Conservation (phyloP, 2,329 filamentous ascomycete species). For the Cryphonectria radicalis region DNA sequence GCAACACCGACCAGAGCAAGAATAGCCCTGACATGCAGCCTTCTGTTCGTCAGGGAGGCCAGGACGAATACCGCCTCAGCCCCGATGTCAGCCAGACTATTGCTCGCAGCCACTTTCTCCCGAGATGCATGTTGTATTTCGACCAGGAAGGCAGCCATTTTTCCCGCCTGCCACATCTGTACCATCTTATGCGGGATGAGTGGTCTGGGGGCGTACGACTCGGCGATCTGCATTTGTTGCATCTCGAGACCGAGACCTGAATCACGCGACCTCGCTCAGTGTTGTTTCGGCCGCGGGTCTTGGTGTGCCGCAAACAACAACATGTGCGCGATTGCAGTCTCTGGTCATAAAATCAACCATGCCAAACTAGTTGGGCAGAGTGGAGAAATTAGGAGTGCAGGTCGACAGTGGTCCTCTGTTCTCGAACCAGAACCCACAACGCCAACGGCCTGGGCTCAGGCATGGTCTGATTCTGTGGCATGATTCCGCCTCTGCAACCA, state of each 20-base stretch:
- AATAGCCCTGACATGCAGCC: background rate
- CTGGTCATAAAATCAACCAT: background rate
- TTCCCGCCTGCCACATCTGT: background rate
- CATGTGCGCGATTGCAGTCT: background rate
- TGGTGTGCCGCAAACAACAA: slow-evolving; percentile 4
- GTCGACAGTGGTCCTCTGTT: background rate
- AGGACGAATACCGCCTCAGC: background rate
- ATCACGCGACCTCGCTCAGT: slow-evolving; percentile 4
- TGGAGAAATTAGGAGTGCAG: background rate
- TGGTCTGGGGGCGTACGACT: background rate
- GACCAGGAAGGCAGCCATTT: background rate
- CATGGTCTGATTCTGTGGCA: slow-evolving; percentile 25
- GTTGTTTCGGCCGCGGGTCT: background rate
- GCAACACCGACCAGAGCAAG: background rate
- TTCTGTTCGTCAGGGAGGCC: background rate
- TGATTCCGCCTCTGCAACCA: slow-evolving; percentile 17
- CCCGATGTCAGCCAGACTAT: slow-evolving; percentile 1
- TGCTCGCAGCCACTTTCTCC: background rate
- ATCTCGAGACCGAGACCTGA: background rate
- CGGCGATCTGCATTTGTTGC: slow-evolving; percentile 9
- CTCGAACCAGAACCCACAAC: slow-evolving; percentile 18
- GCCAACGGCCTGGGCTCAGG: background rate
- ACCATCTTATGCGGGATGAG: background rate
- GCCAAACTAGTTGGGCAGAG: background rate
- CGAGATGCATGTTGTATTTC: background rate